Evolutionary conservation across 2,329 filamentous ascomycete species (phyloP).

Genomic region (Neocucurbitaria cava): DNA sequence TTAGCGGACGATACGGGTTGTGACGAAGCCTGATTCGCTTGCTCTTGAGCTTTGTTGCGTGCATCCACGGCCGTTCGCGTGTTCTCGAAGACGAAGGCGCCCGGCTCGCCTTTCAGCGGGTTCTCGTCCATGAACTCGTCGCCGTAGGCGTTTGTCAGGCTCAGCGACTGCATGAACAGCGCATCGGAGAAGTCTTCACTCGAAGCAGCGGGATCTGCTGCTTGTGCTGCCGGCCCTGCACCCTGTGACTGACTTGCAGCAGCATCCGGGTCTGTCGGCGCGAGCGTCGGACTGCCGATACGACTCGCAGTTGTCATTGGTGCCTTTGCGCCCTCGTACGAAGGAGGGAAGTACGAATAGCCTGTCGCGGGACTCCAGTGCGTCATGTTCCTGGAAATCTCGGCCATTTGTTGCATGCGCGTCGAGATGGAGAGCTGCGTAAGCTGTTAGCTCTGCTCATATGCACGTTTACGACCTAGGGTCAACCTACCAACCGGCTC

Average conservation of each 20-base stretch:
- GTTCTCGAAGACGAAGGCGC: slow-evolving; percentile 64
- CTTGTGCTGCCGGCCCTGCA: slow-evolving; percentile 17
- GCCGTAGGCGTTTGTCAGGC: slow-evolving; percentile 60
- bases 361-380: slow-evolving; percentile 66
- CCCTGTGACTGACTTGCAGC: slow-evolving; percentile 27
- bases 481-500: slow-evolving; percentile 58
- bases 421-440: slow-evolving; percentile 62
- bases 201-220: slow-evolving; percentile 18
- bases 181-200: slow-evolving; percentile 41
- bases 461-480: neutral
- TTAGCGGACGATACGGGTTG: slow-evolving; percentile 20
- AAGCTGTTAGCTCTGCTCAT: slow-evolving; percentile 7
- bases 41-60: slow-evolving; percentile 46
- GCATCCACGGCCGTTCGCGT: slow-evolving; percentile 53
- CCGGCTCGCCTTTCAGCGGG: slow-evolving; percentile 68
- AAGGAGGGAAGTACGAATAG: slow-evolving; percentile 64
- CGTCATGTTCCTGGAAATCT: slow-evolving; percentile 60
- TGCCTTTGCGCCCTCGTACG: slow-evolving; percentile 48
- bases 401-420: slow-evolving; percentile 62
- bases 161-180: slow-evolving; percentile 55
- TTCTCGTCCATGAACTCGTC: slow-evolving; percentile 71
- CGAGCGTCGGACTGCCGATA: slow-evolving; percentile 39
- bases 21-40: slow-evolving; percentile 22
- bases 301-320: slow-evolving; percentile 34
- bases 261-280: slow-evolving; percentile 34